A percentile compares a stretch with the other conserved stretches of the same genome.
phyloP scores from a whole-genome alignment of 768 basidiomycete genomes.

The Jaapia argillacea region DNA sequence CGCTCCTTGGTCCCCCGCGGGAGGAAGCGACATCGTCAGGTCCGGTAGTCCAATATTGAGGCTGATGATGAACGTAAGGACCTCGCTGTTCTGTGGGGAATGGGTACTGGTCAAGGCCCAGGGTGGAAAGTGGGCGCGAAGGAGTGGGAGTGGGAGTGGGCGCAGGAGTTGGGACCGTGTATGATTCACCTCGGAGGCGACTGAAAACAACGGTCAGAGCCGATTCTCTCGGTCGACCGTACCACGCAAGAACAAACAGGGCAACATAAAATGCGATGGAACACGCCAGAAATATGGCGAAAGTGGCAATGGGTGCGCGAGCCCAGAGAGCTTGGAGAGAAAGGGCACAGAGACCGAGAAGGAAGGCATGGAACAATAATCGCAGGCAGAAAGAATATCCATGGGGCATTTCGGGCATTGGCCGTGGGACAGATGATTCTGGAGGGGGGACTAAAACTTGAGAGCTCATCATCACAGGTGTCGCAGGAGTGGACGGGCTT shows the following conservation, averaged over 20 bases:
- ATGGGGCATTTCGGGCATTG: constrained; percentile 24
- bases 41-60: constrained; percentile 38
- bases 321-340: constrained; percentile 51
- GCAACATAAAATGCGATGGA: constrained; percentile 43
- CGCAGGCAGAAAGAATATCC: constrained; percentile 32
- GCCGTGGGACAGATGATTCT: constrained; percentile 15
- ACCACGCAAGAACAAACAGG: constrained; percentile 47
- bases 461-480: constrained; percentile 38
- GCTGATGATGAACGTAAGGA: constrained; percentile 65
- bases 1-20: constrained; percentile 34
- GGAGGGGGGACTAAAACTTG: too few relatives aligned
- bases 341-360: constrained; percentile 50
- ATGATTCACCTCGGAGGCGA: constrained; percentile 29
- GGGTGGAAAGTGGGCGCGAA: constrained; percentile 29
- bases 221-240: constrained; percentile 46
- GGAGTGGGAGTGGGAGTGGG: too few relatives aligned
- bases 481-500: constrained; percentile 39
- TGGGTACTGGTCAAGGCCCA: constrained; percentile 30
- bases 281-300: constrained; percentile 60
- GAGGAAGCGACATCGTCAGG: constrained; percentile 31
- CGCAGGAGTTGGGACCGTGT: constrained; percentile 21
- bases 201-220: constrained; percentile 39
- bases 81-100: constrained; percentile 37
- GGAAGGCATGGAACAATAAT: constrained; percentile 41
- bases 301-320: constrained; percentile 40